phyloP scores from a whole-genome alignment of 2,329 filamentous ascomycete genomes.

The Cordyceps tenuipes region DNA sequence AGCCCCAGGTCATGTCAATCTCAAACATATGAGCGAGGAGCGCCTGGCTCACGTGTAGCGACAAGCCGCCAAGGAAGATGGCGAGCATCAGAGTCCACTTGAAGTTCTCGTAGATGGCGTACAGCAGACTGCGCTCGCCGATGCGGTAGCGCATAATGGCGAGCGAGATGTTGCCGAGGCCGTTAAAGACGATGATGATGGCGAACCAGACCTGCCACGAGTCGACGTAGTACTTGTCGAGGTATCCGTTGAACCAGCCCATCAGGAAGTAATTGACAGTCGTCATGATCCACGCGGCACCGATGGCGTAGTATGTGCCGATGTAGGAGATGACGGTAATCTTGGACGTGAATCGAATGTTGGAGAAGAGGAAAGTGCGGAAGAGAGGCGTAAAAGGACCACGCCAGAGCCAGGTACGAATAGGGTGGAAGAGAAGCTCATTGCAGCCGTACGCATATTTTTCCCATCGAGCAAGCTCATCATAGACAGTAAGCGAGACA shows the following conservation, averaged over 20 bases:
- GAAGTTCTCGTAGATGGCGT: slow-evolving; percentile 36
- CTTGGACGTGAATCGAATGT: slow-evolving; percentile 58
- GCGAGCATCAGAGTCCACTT: slow-evolving; percentile 49
- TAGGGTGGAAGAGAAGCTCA: slow-evolving; percentile 61
- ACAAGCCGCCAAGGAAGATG: slow-evolving; percentile 41
- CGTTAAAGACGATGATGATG: slow-evolving; percentile 57
- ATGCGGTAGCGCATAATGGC: slow-evolving; percentile 56
- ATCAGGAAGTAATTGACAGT: slow-evolving; percentile 62
- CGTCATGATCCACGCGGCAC: slow-evolving; percentile 57
- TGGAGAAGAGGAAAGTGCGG: slow-evolving; percentile 48
- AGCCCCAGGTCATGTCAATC: slow-evolving; percentile 40
- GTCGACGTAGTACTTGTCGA: slow-evolving; percentile 60
- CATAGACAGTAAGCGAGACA: slow-evolving; percentile 64
- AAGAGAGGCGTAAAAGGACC: slow-evolving; percentile 61
- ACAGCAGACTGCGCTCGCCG: slow-evolving; percentile 42
- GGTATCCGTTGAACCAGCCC: slow-evolving; percentile 60
- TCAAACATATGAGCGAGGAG: slow-evolving; percentile 35
- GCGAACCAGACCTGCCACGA: slow-evolving; percentile 56
- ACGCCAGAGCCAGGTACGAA: slow-evolving; percentile 50
- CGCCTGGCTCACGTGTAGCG: slow-evolving; percentile 32
- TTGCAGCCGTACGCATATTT: slow-evolving; percentile 67
- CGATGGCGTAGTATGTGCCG: slow-evolving; percentile 65
- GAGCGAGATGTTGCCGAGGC: slow-evolving; percentile 50
- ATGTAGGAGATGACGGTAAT: slow-evolving; percentile 64
- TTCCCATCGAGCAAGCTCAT: slow-evolving; percentile 64